Evolutionary conservation across 2,329 filamentous ascomycete genomes (phyloP).

Genomic region (Aspergillus sp.): DNA sequence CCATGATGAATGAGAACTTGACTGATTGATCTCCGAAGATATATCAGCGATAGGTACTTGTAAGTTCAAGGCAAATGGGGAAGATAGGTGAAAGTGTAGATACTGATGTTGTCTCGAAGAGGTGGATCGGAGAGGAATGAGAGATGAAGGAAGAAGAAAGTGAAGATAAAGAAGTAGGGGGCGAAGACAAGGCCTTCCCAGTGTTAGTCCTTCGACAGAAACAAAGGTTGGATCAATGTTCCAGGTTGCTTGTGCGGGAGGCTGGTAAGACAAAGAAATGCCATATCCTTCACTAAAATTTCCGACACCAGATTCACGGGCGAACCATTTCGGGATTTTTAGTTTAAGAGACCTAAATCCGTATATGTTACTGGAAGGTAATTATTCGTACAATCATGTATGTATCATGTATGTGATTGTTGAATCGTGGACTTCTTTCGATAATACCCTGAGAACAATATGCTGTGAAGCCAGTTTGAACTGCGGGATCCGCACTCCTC

Average conservation of each 20-base stretch:
- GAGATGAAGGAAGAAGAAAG: slow-evolving; percentile 1
- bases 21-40: not conserved
- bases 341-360: not conserved
- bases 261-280: slow-evolving; percentile 8
- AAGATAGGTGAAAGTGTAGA: not conserved
- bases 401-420: too few relatives aligned
- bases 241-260: slow-evolving; percentile 3
- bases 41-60: not conserved
- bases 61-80: not conserved
- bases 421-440: too few relatives aligned
- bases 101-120: not conserved
- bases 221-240: slow-evolving; percentile 3
- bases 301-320: slow-evolving; percentile 3
- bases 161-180: not conserved
- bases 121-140: not conserved
- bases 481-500: too few relatives aligned
- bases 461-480: too few relatives aligned
- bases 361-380: too few relatives aligned
- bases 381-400: too few relatives aligned
- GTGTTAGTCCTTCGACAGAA: slow-evolving; percentile 5
- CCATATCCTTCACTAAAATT: slow-evolving; percentile 1
- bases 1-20: slow-evolving; percentile 11
- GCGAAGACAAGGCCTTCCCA: not conserved
- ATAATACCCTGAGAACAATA: too few relatives aligned
- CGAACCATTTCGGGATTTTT: not conserved